Conservation (phyloP, 305 asterid species). For the Fraxinus sp. region DNA sequence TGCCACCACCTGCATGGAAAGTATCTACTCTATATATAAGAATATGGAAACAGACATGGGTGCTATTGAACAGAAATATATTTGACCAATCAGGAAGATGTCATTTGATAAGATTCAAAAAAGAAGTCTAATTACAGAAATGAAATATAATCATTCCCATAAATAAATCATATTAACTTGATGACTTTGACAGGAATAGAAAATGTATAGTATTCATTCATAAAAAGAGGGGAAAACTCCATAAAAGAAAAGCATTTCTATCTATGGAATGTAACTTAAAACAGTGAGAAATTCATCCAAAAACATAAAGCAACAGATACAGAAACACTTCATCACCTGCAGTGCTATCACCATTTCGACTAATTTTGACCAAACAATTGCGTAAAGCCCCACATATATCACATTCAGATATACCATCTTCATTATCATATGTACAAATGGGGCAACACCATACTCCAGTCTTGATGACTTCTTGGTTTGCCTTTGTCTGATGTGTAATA, state of each 20-base stretch:
- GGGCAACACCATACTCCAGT: conserved; percentile 76
- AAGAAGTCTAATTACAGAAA: background rate
- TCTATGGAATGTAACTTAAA: conserved; percentile 18
- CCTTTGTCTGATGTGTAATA: conserved; percentile 34
- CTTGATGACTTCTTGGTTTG: conserved; percentile 34
- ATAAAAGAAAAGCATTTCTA: conserved; percentile 17
- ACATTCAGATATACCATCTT: conserved; percentile 62
- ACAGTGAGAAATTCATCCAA: background rate
- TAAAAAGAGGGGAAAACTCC: conserved; percentile 10
- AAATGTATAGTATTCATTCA: background rate
- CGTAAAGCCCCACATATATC: conserved; percentile 92
- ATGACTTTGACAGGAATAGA: conserved; percentile 16
- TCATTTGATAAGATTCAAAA: conserved; percentile 18
- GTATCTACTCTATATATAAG: conserved; percentile 61
- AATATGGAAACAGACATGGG: conserved; percentile 23
- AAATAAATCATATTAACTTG: conserved; percentile 16
- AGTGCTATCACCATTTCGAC: conserved; percentile 28
- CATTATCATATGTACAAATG: conserved; percentile 81
- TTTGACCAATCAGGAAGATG: conserved; percentile 14
- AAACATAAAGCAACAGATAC: conserved; percentile 8
- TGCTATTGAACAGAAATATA: conserved; percentile 14
- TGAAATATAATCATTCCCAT: conserved; percentile 20
- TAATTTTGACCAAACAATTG: conserved; percentile 73
- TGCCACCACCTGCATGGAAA: conserved; percentile 89
- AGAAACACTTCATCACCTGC: conserved; percentile 43